Percentiles rank a stretch among this genome's conserved stretches.
Evolutionary conservation across 2,329 filamentous ascomycete species (phyloP).

Genomic region (Cyanodermella asteris): DNA sequence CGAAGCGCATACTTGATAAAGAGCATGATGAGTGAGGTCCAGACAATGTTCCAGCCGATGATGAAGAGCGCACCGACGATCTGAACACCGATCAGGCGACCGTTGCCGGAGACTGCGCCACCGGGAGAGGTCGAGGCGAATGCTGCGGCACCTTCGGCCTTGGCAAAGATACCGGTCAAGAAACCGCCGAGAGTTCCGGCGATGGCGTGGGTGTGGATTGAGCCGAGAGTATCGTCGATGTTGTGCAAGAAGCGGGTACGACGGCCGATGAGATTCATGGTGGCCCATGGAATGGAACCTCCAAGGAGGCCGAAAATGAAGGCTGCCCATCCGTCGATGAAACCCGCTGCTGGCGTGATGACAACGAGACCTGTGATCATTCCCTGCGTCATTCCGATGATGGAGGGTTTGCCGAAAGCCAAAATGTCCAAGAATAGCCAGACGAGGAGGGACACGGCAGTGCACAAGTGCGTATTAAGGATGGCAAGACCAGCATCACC

Average conservation of each 20-base stretch:
- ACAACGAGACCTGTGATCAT: constrained; percentile 31
- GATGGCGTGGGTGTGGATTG: constrained; percentile 27
- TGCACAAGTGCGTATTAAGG: constrained; percentile 28
- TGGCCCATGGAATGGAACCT: constrained; percentile 25
- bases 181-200: constrained; percentile 25
- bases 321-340: constrained; percentile 29
- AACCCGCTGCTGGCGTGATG: constrained; percentile 29
- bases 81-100: constrained; percentile 27
- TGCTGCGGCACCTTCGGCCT: constrained; percentile 22
- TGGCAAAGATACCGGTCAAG: constrained; percentile 25
- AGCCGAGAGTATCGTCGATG: constrained; percentile 31
- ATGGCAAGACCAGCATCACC: constrained; percentile 29
- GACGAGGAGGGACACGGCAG: constrained; percentile 24
- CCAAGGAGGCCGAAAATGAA: constrained; percentile 24
- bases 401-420: constrained; percentile 27
- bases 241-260: constrained; percentile 35
- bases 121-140: constrained; percentile 24
- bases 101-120: constrained; percentile 29
- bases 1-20: constrained; percentile 30
- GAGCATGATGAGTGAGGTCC: constrained; percentile 26
- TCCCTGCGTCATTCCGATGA: constrained; percentile 28
- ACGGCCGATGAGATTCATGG: constrained; percentile 26
- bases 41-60: constrained; percentile 29
- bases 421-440: constrained; percentile 25
- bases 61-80: constrained; percentile 27